Percentiles rank a stretch among this genome's conserved stretches.
These are phyloP conservation scores for Moesziomyces sp. DNA, from an alignment of 1,284 basidiomycete genomes.

Conservation along the genomic window DNA sequence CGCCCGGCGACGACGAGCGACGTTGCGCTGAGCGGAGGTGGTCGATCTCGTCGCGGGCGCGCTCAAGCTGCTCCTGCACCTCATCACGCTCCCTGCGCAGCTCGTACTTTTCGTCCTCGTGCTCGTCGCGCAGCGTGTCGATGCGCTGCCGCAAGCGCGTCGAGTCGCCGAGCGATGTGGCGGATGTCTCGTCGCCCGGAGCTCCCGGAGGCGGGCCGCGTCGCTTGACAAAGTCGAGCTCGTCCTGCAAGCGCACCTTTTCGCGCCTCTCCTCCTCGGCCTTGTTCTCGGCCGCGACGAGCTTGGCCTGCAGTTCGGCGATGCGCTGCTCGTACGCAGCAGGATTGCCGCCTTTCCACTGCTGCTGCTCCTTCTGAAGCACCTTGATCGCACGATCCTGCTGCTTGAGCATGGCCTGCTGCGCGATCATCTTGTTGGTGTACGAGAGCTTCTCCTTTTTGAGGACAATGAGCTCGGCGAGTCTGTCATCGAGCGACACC, in stretches of 20 bases:
- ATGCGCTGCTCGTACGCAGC: conserved; percentile 39
- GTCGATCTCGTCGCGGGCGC: conserved; percentile 37
- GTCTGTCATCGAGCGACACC: conserved; percentile 58
- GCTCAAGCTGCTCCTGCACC: conserved; percentile 48
- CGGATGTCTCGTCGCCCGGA: conserved; percentile 33
- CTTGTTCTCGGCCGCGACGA: conserved; percentile 39
- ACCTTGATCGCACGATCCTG: conserved; percentile 64
- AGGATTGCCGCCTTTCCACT: conserved; percentile 47
- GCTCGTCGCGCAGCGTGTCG: conserved; percentile 50
- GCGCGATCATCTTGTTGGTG: conserved; percentile 59
- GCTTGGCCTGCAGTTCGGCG: conserved; percentile 40
- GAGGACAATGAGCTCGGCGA: conserved; percentile 58
- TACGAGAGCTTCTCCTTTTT: conserved; percentile 62
- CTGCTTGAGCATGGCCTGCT: conserved; percentile 60
- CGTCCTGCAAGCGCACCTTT: conserved; percentile 42
- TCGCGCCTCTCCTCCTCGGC: conserved; percentile 43
- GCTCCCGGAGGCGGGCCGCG: conserved; percentile 24
- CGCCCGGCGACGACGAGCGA: conserved; percentile 22
- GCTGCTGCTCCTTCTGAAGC: conserved; percentile 58
- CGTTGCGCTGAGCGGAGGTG: conserved; percentile 22
- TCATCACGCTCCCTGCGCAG: conserved; percentile 48
- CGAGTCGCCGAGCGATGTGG: conserved; percentile 32
- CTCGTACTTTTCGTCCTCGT: conserved; percentile 55
- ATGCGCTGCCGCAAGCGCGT: conserved; percentile 46
- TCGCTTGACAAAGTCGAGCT: conserved; percentile 54